Base-by-base conservation (phyloP, 2,329 filamentous ascomycete species). In the Coccinonectria pachysandricola region DNA sequence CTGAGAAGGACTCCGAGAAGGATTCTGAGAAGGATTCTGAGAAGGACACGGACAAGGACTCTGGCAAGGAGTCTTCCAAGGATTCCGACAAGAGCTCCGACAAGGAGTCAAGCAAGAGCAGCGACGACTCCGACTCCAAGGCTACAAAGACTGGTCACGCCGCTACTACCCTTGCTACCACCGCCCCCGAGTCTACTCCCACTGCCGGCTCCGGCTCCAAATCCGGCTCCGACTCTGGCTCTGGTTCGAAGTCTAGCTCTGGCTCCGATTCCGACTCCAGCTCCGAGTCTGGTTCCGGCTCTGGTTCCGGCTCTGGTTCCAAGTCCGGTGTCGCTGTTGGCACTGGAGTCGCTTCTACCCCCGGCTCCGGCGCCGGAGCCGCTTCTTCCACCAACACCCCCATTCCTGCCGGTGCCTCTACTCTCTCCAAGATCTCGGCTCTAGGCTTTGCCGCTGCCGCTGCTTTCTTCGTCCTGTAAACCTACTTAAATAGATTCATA, bases 11-110 rank as follows among this genome's bases (percentile, higher is more conserved):
- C 14, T 30, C 39, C 26, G 32, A 34, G n/a, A n/a, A n/a, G n/a
- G n/a, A n/a, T n/a, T n/a, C n/a, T n/a, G n/a, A n/a, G n/a, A n/a
- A n/a, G n/a, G n/a, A n/a, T n/a, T n/a, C n/a, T n/a, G n/a, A n/a
- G n/a, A n/a, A n/a, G n/a, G n/a, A n/a, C n/a, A n/a, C n/a, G n/a
- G n/a, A n/a, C n/a, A n/a, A n/a, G n/a, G n/a, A n/a, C n/a, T n/a
- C n/a, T n/a, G n/a, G n/a, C n/a, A n/a, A n/a, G n/a, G n/a, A n/a
- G 27, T 24, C 23, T 18, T 5, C 23, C 14, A 11, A 14, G 8
- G 8, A 19, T 6, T 16, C 60, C 20, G 53, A 50, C 37, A 53
- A 38, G 32, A 39, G 41, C 11, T 30, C 31, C 23, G 36, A 42
- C 15, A 23, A 39, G 26, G 30, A 39, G 13, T n/a, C n/a, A n/a